phyloP scores from a whole-genome alignment of 2,329 filamentous ascomycete genomes.

The Colletotrichum euphorbiae region DNA sequence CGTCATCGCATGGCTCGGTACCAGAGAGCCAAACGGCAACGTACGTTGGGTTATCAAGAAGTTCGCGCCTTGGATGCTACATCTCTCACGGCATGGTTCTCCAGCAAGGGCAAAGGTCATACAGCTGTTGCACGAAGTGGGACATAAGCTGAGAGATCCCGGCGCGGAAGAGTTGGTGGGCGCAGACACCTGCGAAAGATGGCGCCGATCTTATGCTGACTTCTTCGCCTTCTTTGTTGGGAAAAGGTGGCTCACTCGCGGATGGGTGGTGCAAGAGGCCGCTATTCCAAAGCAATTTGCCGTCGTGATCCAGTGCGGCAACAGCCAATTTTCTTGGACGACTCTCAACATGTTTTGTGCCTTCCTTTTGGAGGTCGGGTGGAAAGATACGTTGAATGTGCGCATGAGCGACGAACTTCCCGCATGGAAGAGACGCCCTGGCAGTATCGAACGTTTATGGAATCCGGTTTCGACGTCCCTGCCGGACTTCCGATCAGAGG shows the following conservation, averaged over 20 bases:
- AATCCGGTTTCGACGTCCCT: conserved; percentile 5
- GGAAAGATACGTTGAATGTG: background rate
- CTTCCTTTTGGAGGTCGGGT: background rate
- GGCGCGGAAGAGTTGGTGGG: background rate
- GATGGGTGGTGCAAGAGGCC: conserved; percentile 43
- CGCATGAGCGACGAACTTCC: background rate
- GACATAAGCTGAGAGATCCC: conserved; percentile 14
- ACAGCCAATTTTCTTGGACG: conserved; percentile 13
- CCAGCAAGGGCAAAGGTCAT: background rate
- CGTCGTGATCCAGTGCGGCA: conserved; percentile 17
- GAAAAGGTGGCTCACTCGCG: conserved; percentile 41
- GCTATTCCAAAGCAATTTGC: conserved; percentile 32
- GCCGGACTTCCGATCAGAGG: background rate
- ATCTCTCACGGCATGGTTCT: background rate
- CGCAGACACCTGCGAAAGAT: background rate
- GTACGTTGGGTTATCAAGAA: conserved; percentile 36
- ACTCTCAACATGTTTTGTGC: conserved; percentile 1
- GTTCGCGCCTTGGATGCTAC: conserved; percentile 19
- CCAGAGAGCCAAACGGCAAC: conserved; percentile 21
- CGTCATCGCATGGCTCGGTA: conserved; percentile 28
- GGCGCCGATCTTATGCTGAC: background rate
- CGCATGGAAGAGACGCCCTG: background rate
- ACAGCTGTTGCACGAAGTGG: conserved; percentile 9
- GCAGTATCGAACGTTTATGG: conserved; percentile 19
- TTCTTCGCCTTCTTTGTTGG: conserved; percentile 38